These are phyloP conservation scores for Solanum chilense DNA, from an alignment of 257 asterid species.

Conservation along the genomic window DNA sequence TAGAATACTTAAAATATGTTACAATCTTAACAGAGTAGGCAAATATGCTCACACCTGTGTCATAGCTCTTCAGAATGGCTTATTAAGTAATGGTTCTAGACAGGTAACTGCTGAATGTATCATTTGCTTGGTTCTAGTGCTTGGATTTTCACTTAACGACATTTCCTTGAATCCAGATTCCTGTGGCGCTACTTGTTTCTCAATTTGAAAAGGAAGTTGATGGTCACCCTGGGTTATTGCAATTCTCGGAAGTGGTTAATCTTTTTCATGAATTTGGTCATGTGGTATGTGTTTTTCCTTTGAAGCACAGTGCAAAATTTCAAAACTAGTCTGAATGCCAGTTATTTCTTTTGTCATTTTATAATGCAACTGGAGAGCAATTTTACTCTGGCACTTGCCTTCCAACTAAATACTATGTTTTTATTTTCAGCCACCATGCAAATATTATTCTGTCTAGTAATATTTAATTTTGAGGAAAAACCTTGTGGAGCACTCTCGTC, in stretches of 20 bases:
- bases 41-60: conserved; percentile 90
- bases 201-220: conserved; percentile 71
- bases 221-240: conserved; percentile 57
- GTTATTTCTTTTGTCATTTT: not conserved
- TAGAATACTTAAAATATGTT: conserved; percentile 9
- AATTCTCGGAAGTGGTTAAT: conserved; percentile 85
- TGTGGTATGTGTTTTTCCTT: conserved; percentile 52
- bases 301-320: not conserved
- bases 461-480: not conserved
- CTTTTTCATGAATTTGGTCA: conserved; percentile 92
- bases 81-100: conserved; percentile 32
- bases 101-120: conserved; percentile 38
- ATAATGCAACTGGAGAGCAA: not conserved
- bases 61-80: conserved; percentile 81
- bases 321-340: not conserved
- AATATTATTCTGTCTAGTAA: not conserved
- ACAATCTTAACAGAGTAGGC: conserved; percentile 55
- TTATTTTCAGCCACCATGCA: not conserved
- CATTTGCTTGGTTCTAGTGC: not conserved
- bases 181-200: conserved; percentile 68
- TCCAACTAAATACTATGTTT: not conserved
- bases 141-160: not conserved
- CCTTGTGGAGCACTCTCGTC: not conserved
- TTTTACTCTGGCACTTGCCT: not conserved
- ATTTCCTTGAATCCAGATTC: conserved; percentile 44